phyloP scores from a whole-genome alignment of 257 asterid species.

The Salvia hispanica region DNA sequence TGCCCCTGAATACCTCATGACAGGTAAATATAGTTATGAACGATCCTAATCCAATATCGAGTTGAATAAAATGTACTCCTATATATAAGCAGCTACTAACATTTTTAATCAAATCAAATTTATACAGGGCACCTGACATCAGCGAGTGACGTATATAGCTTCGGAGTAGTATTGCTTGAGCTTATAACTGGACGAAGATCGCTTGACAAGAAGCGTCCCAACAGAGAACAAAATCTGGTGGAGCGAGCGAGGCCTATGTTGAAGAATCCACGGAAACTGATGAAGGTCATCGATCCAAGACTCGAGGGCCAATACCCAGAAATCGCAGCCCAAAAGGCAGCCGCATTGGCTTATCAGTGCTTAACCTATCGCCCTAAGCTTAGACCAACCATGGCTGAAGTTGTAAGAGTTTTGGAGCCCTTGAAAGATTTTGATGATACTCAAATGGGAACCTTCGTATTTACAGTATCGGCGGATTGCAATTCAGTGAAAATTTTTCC shows the following conservation, averaged over 20 bases:
- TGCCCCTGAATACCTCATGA: conserved; percentile 99
- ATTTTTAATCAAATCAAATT: too few relatives aligned
- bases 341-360: conserved; percentile 71
- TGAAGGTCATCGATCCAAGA: conserved; percentile 71
- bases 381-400: conserved; percentile 63
- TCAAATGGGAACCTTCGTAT: conserved; percentile 62
- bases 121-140: conserved; percentile 74
- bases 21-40: conserved; percentile 51
- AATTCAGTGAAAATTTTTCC: conserved; percentile 18
- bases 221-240: conserved; percentile 62
- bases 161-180: conserved; percentile 77
- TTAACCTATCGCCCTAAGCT: conserved; percentile 71
- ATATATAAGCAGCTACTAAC: too few relatives aligned
- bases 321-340: conserved; percentile 63
- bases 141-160: conserved; percentile 87
- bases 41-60: too few relatives aligned
- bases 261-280: conserved; percentile 64
- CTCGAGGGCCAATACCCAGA: conserved; percentile 79
- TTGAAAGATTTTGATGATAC: conserved; percentile 49
- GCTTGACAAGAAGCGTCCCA: conserved; percentile 67
- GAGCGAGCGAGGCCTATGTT: conserved; percentile 79
- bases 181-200: conserved; percentile 76
- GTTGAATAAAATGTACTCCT: too few relatives aligned
- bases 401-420: conserved; percentile 55
- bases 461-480: conserved; percentile 45